These are phyloP conservation scores for Gossypium thurberi DNA, from an alignment of 345 rosid species.

Conservation along the genomic window DNA sequence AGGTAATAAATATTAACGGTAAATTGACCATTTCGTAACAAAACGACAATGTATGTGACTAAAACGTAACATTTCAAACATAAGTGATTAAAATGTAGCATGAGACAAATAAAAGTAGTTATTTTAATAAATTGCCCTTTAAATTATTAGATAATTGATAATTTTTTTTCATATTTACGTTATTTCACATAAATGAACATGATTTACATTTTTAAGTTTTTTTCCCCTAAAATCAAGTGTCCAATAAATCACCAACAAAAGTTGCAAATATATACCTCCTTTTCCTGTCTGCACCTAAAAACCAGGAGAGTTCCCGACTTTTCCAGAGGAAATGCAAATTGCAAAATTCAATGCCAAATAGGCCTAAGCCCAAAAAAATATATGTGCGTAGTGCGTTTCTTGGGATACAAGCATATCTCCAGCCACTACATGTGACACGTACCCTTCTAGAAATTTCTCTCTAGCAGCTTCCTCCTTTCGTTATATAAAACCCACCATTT, in stretches of 20 bases:
- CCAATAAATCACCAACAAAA: not conserved
- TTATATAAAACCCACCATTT: not conserved
- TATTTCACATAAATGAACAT: too few relatives aligned
- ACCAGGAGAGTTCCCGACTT: not conserved
- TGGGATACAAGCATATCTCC: not conserved
- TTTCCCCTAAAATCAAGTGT: too few relatives aligned
- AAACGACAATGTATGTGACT: too few relatives aligned
- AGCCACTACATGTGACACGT: not conserved
- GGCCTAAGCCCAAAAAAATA: not conserved
- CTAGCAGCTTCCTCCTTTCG: not conserved
- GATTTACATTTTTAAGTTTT: too few relatives aligned
- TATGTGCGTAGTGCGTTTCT: not conserved
- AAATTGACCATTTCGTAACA: too few relatives aligned
- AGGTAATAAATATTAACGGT: too few relatives aligned
- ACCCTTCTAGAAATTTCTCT: not conserved
- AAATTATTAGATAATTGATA: too few relatives aligned
- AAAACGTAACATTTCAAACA: too few relatives aligned
- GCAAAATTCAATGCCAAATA: not conserved
- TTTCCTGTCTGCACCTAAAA: not conserved
- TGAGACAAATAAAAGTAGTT: too few relatives aligned
- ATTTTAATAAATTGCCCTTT: too few relatives aligned
- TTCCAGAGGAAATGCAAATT: not conserved
- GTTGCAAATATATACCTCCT: too few relatives aligned
- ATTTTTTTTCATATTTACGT: too few relatives aligned
- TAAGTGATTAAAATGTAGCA: fast-evolving